Evolutionary conservation across 352 stramenopile genomes (phyloP).

Genomic region (Phytophthora capsici): DNA sequence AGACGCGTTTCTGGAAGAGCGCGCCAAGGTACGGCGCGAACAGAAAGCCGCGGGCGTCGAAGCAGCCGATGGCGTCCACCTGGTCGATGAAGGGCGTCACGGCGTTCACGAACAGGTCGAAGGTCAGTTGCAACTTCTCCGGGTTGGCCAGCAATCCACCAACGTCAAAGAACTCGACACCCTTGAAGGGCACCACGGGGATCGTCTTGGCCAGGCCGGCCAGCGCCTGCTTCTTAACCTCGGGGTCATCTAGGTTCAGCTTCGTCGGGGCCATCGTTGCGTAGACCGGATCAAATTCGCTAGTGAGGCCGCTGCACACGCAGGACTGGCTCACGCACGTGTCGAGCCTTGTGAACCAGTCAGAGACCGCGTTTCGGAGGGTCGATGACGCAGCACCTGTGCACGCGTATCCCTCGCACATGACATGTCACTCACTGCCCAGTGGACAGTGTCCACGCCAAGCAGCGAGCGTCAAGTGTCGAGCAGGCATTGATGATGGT

Average conservation of each 20-base stretch:
- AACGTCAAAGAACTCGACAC: constrained; percentile 98
- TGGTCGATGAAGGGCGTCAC: constrained; percentile 57
- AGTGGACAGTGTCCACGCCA: constrained; percentile 16
- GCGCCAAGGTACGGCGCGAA: constrained; percentile 95
- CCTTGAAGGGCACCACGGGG: constrained; percentile 97
- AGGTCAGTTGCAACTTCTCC: constrained; percentile 87
- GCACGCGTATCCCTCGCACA: constrained; percentile 27
- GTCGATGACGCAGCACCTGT: constrained; percentile 14
- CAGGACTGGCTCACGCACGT: constrained; percentile 16
- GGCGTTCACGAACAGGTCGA: constrained; percentile 93
- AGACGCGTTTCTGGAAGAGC: constrained; percentile 96
- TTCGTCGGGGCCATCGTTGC: constrained; percentile 35
- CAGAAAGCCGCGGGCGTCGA: constrained; percentile 98
- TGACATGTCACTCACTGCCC: constrained; percentile 37
- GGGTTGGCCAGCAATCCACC: constrained; percentile 93
- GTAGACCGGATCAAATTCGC: constrained; percentile 26
- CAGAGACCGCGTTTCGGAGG: constrained; percentile 18
- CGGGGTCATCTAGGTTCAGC: constrained; percentile 54
- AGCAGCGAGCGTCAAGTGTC: not conserved
- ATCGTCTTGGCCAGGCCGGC: constrained; percentile 87
- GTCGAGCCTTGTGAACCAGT: constrained; percentile 27
- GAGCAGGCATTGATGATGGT: too few species aligned
- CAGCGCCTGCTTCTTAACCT: constrained; percentile 58
- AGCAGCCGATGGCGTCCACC: constrained; percentile 88
- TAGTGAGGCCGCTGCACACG: constrained; percentile 27